A percentile compares a stretch with the other conserved stretches of the same genome.
Evolutionary conservation across 805 yeast genomes (phyloP).

Genomic region (Nakazawaea sp.): DNA sequence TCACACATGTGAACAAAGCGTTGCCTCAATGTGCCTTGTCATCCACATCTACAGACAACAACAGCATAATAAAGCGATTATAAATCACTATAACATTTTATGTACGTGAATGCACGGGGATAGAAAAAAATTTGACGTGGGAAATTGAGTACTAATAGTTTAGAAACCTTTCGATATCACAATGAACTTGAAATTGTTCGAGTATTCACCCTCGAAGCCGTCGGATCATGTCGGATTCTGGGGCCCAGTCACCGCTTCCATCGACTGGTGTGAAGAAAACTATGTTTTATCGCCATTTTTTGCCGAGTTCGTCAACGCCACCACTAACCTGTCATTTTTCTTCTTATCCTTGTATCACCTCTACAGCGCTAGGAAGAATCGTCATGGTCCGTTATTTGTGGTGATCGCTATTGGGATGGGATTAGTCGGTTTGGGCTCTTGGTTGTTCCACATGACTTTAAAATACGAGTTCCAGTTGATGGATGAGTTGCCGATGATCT

Average conservation of each 20-base stretch:
- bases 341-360: slow-evolving; percentile 28
- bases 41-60: no score
- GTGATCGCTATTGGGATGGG: slow-evolving; percentile 70
- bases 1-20: no score
- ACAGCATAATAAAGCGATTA: no score
- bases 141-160: no score
- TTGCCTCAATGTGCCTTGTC: no score
- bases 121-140: no score
- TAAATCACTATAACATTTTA: no score
- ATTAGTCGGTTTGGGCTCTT: slow-evolving; percentile 84
- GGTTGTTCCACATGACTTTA: slow-evolving; percentile 94
- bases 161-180: no score
- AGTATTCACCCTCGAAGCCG: no score
- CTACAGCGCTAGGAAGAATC: slow-evolving; percentile 47
- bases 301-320: slow-evolving; percentile 84
- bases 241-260: slow-evolving; percentile 84
- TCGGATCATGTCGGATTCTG: slow-evolving; percentile 44
- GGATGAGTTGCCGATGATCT: slow-evolving; percentile 95
- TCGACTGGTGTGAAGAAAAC: slow-evolving; percentile 97
- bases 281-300: slow-evolving; percentile 80
- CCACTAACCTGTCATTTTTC: slow-evolving; percentile 62
- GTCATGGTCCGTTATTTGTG: slow-evolving; percentile 62
- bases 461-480: slow-evolving; percentile 78
- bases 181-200: no score
- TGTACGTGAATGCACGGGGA: no score